Conservation (phyloP, 768 basidiomycete species). For the Phaffia tasmanica region DNA sequence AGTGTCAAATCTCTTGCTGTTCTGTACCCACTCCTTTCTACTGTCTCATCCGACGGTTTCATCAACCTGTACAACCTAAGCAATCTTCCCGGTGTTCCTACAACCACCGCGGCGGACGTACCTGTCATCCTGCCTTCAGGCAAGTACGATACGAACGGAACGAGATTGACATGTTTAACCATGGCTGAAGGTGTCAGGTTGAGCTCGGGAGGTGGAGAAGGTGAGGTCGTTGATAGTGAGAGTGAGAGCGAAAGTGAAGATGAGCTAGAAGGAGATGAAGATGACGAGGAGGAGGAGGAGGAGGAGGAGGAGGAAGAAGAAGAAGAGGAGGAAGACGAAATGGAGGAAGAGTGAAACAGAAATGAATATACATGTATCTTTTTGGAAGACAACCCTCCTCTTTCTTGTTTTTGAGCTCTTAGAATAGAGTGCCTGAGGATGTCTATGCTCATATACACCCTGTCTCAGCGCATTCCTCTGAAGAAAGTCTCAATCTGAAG, state of each 20-base stretch:
- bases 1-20: slow-evolving; percentile 36
- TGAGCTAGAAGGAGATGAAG: slow-evolving; percentile 10
- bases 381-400: too few species aligned
- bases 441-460: too few species aligned
- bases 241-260: background rate
- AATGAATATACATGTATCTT: too few species aligned
- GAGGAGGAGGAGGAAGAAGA: slow-evolving; percentile 4
- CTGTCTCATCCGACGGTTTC: slow-evolving; percentile 82
- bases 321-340: slow-evolving; percentile 11
- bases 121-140: slow-evolving; percentile 46
- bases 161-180: slow-evolving; percentile 59
- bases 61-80: slow-evolving; percentile 38
- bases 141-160: slow-evolving; percentile 73
- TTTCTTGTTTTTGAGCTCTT: too few species aligned
- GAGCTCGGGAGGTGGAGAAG: slow-evolving; percentile 1
- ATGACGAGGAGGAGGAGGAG: slow-evolving; percentile 11
- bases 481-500: too few species aligned
- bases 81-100: slow-evolving; percentile 2
- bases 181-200: slow-evolving; percentile 33
- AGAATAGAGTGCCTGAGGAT: too few species aligned
- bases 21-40: slow-evolving; percentile 43
- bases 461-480: too few species aligned
- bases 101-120: background rate
- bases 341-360: slow-evolving; percentile 17
- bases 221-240: background rate